Conservation (phyloP, 768 basidiomycete genomes). For the Pholiota molesta region DNA sequence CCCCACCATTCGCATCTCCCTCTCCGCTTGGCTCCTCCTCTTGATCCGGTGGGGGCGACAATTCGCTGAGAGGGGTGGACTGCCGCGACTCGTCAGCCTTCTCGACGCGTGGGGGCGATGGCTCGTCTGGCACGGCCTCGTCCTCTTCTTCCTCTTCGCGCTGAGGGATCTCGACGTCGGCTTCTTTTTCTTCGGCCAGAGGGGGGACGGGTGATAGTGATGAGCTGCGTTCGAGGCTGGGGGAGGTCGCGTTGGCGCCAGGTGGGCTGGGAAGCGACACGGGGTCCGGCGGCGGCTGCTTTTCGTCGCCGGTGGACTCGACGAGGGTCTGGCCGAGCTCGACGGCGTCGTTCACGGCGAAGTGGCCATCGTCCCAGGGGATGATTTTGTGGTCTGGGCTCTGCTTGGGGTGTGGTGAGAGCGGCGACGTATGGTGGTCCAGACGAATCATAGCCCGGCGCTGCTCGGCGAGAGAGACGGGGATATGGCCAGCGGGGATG, state of each 20-base stretch:
- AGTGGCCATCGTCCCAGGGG: constrained; percentile 12
- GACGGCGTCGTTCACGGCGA: constrained; percentile 4
- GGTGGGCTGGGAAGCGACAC: constrained; percentile 21
- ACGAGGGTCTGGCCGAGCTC: neutral
- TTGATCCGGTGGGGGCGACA: constrained; percentile 69
- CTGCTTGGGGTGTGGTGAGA: constrained; percentile 13
- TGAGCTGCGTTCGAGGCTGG: constrained; percentile 48
- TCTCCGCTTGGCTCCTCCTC: constrained; percentile 38
- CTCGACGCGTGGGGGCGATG: constrained; percentile 22
- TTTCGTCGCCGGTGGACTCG: constrained; percentile 6
- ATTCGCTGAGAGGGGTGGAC: constrained; percentile 77
- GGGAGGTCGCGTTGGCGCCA: constrained; percentile 24
- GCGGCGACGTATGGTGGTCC: constrained; percentile 18
- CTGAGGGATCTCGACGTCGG: constrained; percentile 33
- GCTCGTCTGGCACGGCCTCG: constrained; percentile 23
- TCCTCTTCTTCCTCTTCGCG: constrained; percentile 41
- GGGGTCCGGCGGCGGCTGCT: constrained; percentile 25
- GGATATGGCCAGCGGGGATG: constrained; percentile 6
- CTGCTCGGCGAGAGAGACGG: constrained; percentile 22
- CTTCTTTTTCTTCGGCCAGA: constrained; percentile 34
- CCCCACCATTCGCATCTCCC: constrained; percentile 22
- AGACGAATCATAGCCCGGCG: constrained; percentile 31
- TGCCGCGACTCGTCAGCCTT: constrained; percentile 45
- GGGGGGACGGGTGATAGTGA: constrained; percentile 58
- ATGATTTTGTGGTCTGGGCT: constrained; percentile 15